Evolutionary conservation across 2,329 filamentous ascomycete genomes (phyloP).

Genomic region (Aspergillus hiratsukae): DNA sequence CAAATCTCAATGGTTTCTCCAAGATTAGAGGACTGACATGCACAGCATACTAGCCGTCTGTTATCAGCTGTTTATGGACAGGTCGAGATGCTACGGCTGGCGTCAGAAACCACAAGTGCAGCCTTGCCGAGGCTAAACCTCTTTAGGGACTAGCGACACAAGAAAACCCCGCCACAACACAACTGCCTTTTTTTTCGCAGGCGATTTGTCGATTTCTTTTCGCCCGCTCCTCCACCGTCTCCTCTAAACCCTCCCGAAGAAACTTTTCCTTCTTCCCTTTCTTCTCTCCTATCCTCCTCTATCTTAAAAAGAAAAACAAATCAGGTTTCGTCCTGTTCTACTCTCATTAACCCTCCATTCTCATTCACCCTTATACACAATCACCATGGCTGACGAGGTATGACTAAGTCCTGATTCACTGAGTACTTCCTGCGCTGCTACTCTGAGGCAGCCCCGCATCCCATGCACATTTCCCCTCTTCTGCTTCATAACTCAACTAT

Average conservation of each 20-base stretch:
- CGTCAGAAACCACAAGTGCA: constrained; percentile 1
- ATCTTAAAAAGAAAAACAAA: constrained; percentile 13
- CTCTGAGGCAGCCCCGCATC: constrained; percentile 28
- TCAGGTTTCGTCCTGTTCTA: constrained; percentile 6
- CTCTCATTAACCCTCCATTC: constrained; percentile 12
- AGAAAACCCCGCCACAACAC: constrained; percentile 32
- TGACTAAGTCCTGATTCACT: constrained; percentile 26
- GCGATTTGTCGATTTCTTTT: constrained; percentile 24
- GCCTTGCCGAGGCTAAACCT: constrained; percentile 20
- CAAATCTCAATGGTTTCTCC: neutral
- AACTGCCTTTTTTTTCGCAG: constrained; percentile 24
- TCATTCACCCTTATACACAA: constrained; percentile 18
- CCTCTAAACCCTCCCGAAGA: constrained; percentile 14
- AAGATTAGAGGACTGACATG: neutral
- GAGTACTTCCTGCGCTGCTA: constrained; percentile 17
- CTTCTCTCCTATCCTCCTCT: constrained; percentile 15
- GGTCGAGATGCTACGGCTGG: constrained; percentile 9
- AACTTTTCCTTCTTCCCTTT: constrained; percentile 19
- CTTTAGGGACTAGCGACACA: constrained; percentile 19
- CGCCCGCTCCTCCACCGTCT: constrained; percentile 17
- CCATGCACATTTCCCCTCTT: constrained; percentile 14
- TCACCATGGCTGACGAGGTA: constrained; percentile 66
- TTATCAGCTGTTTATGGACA: neutral
- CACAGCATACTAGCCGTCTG: neutral
- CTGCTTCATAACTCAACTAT: constrained; percentile 5